Conservation (phyloP, 805 yeast species). For the Limtongozyma cylindracea region DNA sequence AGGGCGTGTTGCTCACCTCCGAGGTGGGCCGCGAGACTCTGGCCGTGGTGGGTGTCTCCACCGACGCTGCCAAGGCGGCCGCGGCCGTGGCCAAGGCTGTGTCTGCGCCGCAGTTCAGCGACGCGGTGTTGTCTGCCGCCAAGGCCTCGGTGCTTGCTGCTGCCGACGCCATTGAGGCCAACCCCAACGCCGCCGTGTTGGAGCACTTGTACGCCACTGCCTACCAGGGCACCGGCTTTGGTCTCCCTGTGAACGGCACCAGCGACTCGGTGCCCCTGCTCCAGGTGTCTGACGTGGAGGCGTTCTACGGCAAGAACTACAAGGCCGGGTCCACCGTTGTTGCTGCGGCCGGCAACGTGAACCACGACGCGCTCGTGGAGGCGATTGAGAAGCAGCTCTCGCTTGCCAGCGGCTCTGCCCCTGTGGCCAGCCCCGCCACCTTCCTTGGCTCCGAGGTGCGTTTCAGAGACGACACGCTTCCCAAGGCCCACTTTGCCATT, state of each 20-base stretch:
- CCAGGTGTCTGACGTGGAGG: slow-evolving; percentile 27
- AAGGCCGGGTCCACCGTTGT: slow-evolving; percentile 41
- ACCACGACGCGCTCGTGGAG: slow-evolving; percentile 45
- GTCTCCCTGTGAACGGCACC: slow-evolving; percentile 58
- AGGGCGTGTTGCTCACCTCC: slow-evolving; percentile 32
- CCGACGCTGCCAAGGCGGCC: no score
- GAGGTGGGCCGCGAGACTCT: slow-evolving; percentile 36
- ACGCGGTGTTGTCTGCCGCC: slow-evolving; percentile 14
- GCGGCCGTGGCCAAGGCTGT: slow-evolving; percentile 15
- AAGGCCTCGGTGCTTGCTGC: slow-evolving; percentile 18
- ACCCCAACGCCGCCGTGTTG: slow-evolving; percentile 27
- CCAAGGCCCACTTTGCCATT: slow-evolving; percentile 55
- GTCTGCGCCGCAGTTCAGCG: slow-evolving; percentile 26
- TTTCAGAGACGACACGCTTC: slow-evolving; percentile 71
- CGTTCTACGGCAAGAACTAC: slow-evolving; percentile 28
- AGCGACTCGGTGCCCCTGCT: slow-evolving; percentile 32
- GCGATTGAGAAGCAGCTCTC: slow-evolving; percentile 26
- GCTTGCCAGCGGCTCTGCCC: slow-evolving; percentile 24
- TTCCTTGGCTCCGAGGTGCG: slow-evolving; percentile 76
- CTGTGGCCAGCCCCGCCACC: slow-evolving; percentile 21
- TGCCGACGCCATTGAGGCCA: slow-evolving; percentile 28
- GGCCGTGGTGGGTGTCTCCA: slow-evolving; percentile 29
- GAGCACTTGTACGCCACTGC: slow-evolving; percentile 69
- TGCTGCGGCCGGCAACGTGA: slow-evolving; percentile 45
- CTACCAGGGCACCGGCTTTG: slow-evolving; percentile 66